phyloP scores from a whole-genome alignment of 2,329 filamentous ascomycete genomes.

The Cercospora sp. region DNA sequence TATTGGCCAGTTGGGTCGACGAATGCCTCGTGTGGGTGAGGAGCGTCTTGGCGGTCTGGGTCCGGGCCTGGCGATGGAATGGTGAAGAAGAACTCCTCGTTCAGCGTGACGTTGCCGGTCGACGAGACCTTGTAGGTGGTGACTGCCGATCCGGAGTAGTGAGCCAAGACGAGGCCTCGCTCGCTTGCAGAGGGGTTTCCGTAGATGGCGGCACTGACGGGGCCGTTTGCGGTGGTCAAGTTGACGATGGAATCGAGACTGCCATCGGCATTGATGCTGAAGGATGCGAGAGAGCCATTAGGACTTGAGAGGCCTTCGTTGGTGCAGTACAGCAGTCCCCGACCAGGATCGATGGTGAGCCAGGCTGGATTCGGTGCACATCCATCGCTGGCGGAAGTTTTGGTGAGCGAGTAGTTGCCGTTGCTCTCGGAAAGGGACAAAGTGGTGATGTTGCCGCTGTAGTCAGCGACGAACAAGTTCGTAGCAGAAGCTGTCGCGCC shows the following conservation, averaged over 20 bases:
- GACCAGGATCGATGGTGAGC: slow-evolving; percentile 57
- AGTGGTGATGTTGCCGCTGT: slow-evolving; percentile 47
- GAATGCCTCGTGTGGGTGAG: slow-evolving; percentile 41
- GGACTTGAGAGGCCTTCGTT: slow-evolving; percentile 56
- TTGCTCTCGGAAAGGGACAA: slow-evolving; percentile 39
- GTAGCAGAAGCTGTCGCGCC: slow-evolving; percentile 32
- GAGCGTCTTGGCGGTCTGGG: slow-evolving; percentile 37
- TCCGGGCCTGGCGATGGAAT: slow-evolving; percentile 34
- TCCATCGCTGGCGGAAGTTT: slow-evolving; percentile 46
- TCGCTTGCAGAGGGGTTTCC: slow-evolving; percentile 37
- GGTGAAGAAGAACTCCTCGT: slow-evolving; percentile 36
- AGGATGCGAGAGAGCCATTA: slow-evolving; percentile 53
- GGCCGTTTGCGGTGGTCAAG: slow-evolving; percentile 40
- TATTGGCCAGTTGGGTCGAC: slow-evolving; percentile 43
- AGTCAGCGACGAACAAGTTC: slow-evolving; percentile 48
- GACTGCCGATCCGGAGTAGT: slow-evolving; percentile 45
- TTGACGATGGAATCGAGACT: slow-evolving; percentile 41
- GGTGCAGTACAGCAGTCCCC: slow-evolving; percentile 58
- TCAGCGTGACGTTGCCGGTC: slow-evolving; percentile 46
- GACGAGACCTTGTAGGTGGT: slow-evolving; percentile 52
- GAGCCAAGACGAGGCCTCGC: slow-evolving; percentile 44
- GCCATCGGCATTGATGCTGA: slow-evolving; percentile 42
- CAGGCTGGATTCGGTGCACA: slow-evolving; percentile 61
- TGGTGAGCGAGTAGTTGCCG: slow-evolving; percentile 44
- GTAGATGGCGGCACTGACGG: slow-evolving; percentile 46